phyloP scores from a whole-genome alignment of 2,329 filamentous ascomycete genomes.

The Xylariaceae sp. region DNA sequence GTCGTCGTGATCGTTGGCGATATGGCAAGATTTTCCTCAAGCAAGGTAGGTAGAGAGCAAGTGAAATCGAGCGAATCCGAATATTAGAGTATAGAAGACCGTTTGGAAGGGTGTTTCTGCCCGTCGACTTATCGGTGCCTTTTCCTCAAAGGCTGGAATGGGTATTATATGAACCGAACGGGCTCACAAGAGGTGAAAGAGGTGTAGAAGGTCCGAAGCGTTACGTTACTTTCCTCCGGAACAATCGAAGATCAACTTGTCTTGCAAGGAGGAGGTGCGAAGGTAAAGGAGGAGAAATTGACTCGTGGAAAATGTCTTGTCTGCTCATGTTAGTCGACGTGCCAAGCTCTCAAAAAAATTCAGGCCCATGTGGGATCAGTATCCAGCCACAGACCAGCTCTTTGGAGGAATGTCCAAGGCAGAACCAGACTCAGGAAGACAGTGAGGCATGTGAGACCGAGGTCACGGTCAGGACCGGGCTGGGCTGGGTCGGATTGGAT shows the following conservation, averaged over 20 bases:
- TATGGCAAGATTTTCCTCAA: too few relatives aligned
- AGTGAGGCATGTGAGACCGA: background rate
- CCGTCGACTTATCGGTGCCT: conserved; percentile 11
- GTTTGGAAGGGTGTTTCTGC: conserved; percentile 7
- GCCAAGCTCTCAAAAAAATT: background rate
- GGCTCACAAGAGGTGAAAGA: background rate
- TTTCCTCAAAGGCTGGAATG: background rate
- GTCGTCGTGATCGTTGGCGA: too few relatives aligned
- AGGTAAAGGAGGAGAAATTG: conserved; percentile 7
- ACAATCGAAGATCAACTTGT: conserved; percentile 22
- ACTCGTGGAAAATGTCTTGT: conserved; percentile 6
- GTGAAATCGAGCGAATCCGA: conserved; percentile 2
- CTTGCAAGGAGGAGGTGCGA: conserved; percentile 8
- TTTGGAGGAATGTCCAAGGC: background rate
- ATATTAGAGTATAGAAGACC: conserved; percentile 1
- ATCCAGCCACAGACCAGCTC: too few relatives aligned
- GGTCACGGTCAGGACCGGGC: conserved; percentile 4
- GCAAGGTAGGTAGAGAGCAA: background rate
- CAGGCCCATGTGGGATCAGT: background rate
- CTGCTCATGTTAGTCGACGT: conserved; percentile 8
- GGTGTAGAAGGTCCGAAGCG: conserved; percentile 8
- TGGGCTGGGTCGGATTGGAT: conserved; percentile 4
- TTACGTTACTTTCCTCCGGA: conserved; percentile 24
- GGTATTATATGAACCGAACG: conserved; percentile 2
- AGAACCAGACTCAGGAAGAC: background rate